Evolutionary conservation across 805 yeast species (phyloP), one percentile per base, ranked within the genome.

Genomic region (Pichia insulana): DNA sequence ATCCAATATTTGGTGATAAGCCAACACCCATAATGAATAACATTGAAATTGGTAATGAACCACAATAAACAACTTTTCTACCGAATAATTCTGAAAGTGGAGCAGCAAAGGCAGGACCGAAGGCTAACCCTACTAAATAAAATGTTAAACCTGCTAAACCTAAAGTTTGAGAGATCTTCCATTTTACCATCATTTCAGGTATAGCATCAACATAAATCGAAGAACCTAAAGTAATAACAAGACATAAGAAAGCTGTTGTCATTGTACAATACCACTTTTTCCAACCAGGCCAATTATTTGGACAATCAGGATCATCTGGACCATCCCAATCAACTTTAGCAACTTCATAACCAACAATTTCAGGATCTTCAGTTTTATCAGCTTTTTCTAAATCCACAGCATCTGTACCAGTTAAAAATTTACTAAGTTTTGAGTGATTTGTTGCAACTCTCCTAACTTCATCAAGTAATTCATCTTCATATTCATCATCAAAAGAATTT

Each of bases 1-100:
- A 67, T 44, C 76, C 67, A 50, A 83, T 78, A 50, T 81, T 76
- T 30, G 68, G 62, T 1, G 85, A 69, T 44, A 80, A 64, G 31
- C 83, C 88, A 41, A 80, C 80, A 45, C 87, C 88, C 80, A 82
- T 76, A 17, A 78, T 76, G 60, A 80, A 80, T 19, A 81, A 67
- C 78, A 80, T 78, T 11, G 86, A 79, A 31, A 74, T 48, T 6
- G 85, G 88, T 56, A 80, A 65, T 2, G 85, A 72, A 2, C 65
- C 45, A 33, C 74, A 50, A 58, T 83, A 83, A 34, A 80, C 72
- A 44, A 77, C 67, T 53, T 76, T 73, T 50, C 90, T 67, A 34
- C 90, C 89, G 48, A 77, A 70, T 3, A 79, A 60, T 61, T 82
- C 89, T 25, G 85, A 78, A 31, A 80, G 58, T 22, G 89, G 89